These are phyloP conservation scores for Mixia osmundae DNA, from an alignment of 1,284 basidiomycete genomes.

Conservation along the genomic window DNA sequence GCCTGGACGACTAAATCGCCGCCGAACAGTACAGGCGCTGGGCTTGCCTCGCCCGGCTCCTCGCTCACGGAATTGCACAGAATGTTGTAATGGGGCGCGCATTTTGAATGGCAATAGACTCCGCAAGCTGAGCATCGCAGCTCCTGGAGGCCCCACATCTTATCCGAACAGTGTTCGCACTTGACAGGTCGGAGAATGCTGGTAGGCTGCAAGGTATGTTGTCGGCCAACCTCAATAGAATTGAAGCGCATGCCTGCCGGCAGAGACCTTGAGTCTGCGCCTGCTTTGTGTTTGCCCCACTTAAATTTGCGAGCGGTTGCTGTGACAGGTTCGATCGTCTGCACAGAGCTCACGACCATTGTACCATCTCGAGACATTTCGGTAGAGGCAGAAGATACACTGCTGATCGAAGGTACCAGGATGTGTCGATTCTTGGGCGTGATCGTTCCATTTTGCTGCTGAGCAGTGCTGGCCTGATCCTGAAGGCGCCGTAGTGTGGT, in stretches of 20 bases:
- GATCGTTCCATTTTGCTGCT: constrained; percentile 3
- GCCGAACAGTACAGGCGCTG: constrained; percentile 13
- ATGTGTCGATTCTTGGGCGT: constrained; percentile 13
- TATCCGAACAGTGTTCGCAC: constrained; percentile 89
- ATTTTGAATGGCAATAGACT: constrained; percentile 27
- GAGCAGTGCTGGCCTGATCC: constrained; percentile 12
- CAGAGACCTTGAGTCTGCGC: constrained; percentile 9
- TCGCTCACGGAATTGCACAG: constrained; percentile 18
- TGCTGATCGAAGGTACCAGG: no score
- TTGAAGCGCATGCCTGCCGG: background rate
- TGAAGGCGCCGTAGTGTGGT: constrained; percentile 19
- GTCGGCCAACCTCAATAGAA: constrained; percentile 14
- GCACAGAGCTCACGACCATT: no score
- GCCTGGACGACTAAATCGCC: constrained; percentile 15
- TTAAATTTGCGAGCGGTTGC: no score
- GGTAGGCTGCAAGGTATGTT: constrained; percentile 74
- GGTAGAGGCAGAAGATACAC: no score
- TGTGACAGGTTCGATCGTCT: no score
- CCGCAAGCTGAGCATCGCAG: constrained; percentile 46
- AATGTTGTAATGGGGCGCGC: constrained; percentile 23
- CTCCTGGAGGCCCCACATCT: constrained; percentile 88
- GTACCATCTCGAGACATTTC: no score
- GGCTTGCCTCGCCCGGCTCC: constrained; percentile 8
- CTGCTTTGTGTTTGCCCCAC: constrained; percentile 27
- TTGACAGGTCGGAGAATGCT: constrained; percentile 68